Base-by-base conservation (phyloP, 2,329 filamentous ascomycete species). In the Elsinoe fawcettii region DNA sequence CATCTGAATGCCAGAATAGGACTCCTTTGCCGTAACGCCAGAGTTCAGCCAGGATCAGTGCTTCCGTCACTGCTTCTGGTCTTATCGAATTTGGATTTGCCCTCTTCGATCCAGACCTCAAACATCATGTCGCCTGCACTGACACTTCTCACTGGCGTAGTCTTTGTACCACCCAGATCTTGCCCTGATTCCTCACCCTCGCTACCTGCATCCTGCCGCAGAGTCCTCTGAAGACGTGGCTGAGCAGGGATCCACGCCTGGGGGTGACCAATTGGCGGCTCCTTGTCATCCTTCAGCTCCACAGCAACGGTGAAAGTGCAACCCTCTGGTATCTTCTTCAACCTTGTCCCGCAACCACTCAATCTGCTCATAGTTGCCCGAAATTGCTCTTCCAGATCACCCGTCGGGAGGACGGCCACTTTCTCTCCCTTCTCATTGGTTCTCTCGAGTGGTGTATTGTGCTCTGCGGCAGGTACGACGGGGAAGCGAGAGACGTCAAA, bases 251-350 rank as follows among this genome's bases (percentile, higher is more conserved):
- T 78, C 82, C 82, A 85, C 5, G 76, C 73, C 65, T 83, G 79
- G 61, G 75, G 73, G 62, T 84, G 73, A 37, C 68, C 69, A 27
- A 76, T 63, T 1, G 76, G 76, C 27, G 75, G 70, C 27, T 74
- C 75, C 0, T 75, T 77, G 39, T 83, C 77, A 20, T 86, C 80
- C 37, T 80, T 81, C 61, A 91, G 68, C 70, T 92, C 88, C 39
- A 92, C 79, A 0, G 84, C 85, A n/a, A 92, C 70, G 0, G 86
- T 88, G 69, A 88, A 92, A 0, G 85, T 87, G 68, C 86, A 90
- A 1, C 80, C 79, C 1, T 76, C 71, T 0, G 87, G 86, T 20
- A 90, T 67, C 0, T 77, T 70, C 0, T 70, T 72, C 60, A 89
- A 75, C 57, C 74, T 77, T 60, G 83, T 77, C 7, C 77, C 81